Base-by-base conservation (phyloP, 192 early-diverging fungal genomes). In the Physocladia obscura region DNA sequence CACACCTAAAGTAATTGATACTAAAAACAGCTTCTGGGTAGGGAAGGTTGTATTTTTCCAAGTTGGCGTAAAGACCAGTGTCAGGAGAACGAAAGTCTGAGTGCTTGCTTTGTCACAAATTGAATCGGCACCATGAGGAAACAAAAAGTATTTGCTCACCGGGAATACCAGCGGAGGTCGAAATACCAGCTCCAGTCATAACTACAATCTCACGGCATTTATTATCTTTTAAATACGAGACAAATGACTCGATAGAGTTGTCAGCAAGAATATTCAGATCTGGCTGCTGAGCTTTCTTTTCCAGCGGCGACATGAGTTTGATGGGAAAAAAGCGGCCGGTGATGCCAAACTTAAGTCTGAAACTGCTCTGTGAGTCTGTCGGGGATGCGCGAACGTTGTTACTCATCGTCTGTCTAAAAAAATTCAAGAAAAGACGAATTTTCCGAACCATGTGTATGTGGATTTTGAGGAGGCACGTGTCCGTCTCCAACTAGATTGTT, bases 11-110 rank as follows among this genome's bases (percentile, higher is more conserved):
- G 74, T 93, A 98, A n/a, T 84, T 78, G 21, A 98, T 93, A 51
- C 93, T 87, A 77, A 99, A 99, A 49, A 99, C 94, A 6, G 94
- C 94, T 57, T 98, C 92, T 15, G 97, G 90, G 73, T 93, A 93
- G 2, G 95, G 94, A 39, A 98, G 75, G 27, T 94, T 82, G 77
- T 91, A 98, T 52, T 91, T 86, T 60, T 90, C 57, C 51, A 98
- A 82, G 69, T 95, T 95, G 49, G 90, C 91, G 62, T 73, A 73
- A 34, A 98, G 84, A 2, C 97, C 97, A 17, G 94, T 96, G 3
- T 89, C 90, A 21, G 92, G 89, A 2, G 92, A 89, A 55, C 97
- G 83, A 77, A 98, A 98, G 71, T 97, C 97, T 55, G 24, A 2
- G n/a, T 4, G 60, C 17, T 6, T 27, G 30, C 1, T n/a, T n/a